phyloP scores from a whole-genome alignment of 106 monocot species.

The Apostasia shenzhenica region DNA sequence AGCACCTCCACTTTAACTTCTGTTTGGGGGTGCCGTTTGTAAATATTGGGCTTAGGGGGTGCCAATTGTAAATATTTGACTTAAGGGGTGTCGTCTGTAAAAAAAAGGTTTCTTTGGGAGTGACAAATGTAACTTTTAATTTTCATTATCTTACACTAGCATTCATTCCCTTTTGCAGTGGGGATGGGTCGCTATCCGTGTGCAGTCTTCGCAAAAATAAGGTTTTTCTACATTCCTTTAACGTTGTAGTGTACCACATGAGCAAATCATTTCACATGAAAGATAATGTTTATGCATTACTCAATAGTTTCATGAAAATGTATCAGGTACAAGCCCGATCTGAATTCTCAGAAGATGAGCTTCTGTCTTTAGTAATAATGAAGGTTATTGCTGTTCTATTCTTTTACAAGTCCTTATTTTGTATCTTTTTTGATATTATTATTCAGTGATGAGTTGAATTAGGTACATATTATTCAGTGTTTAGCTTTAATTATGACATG shows the following conservation, averaged over 20 bases:
- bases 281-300: background rate
- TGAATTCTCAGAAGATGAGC: conserved; percentile 94
- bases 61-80: too few species aligned
- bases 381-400: conserved; percentile 46
- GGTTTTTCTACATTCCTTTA: conserved; percentile 22
- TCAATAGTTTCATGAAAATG: conserved; percentile 7
- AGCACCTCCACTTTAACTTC: too few species aligned
- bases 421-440: too few species aligned
- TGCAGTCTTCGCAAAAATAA: conserved; percentile 82
- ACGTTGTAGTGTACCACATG: background rate
- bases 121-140: too few species aligned
- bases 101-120: too few species aligned
- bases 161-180: conserved; percentile 36
- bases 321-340: conserved; percentile 56
- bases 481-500: too few species aligned
- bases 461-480: background rate
- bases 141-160: too few species aligned
- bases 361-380: conserved; percentile 78
- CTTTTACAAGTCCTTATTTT: too few species aligned
- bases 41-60: too few species aligned
- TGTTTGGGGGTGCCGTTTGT: too few species aligned
- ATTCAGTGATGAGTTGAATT: background rate
- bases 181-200: conserved; percentile 90
- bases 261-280: background rate
- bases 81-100: too few species aligned